phyloP scores from a whole-genome alignment of 495 filamentous ascomycete genomes.

The Chaetomium fimeti region DNA sequence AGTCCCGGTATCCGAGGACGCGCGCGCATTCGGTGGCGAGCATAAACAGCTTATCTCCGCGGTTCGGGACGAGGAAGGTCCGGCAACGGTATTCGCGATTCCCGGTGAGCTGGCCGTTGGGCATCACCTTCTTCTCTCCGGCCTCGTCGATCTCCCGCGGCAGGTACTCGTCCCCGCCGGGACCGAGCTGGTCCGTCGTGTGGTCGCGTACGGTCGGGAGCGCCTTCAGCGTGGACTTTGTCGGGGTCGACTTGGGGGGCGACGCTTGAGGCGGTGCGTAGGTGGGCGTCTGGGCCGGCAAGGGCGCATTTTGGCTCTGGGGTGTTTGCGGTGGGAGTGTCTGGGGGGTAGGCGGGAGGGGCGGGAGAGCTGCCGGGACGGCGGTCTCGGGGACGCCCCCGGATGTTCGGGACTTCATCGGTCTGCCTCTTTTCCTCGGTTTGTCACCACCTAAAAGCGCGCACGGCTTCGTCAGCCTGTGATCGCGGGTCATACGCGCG shows the following conservation, averaged over 20 bases:
- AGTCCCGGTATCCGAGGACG: constrained; percentile 92
- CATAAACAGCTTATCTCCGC: constrained; percentile 96
- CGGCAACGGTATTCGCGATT: constrained; percentile 87
- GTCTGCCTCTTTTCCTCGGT: constrained; percentile 82
- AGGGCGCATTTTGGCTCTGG: constrained; percentile 65
- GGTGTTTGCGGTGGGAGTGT: constrained; percentile 69
- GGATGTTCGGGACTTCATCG: constrained; percentile 62
- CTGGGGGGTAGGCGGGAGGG: constrained; percentile 40
- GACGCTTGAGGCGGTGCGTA: constrained; percentile 68
- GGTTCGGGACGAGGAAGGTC: constrained; percentile 86
- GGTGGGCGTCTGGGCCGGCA: constrained; percentile 58
- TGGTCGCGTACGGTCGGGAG: constrained; percentile 95
- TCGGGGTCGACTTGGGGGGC: constrained; percentile 79
- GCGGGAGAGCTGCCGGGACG: constrained; percentile 55
- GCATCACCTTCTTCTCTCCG: constrained; percentile 89
- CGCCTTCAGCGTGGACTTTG: constrained; percentile 88
- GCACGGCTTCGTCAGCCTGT: constrained; percentile 42
- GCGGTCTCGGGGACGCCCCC: constrained; percentile 48
- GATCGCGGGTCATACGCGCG: constrained; percentile 27
- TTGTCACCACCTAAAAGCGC: constrained; percentile 53
- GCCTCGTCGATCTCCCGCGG: constrained; percentile 89
- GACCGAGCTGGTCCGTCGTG: constrained; percentile 91
- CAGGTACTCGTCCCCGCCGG: constrained; percentile 93
- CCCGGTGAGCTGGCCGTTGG: constrained; percentile 76
- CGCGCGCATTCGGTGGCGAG: constrained; percentile 96